Conservation (phyloP, 2,329 filamentous ascomycete species). For the Hymenoscyphus albidus region DNA sequence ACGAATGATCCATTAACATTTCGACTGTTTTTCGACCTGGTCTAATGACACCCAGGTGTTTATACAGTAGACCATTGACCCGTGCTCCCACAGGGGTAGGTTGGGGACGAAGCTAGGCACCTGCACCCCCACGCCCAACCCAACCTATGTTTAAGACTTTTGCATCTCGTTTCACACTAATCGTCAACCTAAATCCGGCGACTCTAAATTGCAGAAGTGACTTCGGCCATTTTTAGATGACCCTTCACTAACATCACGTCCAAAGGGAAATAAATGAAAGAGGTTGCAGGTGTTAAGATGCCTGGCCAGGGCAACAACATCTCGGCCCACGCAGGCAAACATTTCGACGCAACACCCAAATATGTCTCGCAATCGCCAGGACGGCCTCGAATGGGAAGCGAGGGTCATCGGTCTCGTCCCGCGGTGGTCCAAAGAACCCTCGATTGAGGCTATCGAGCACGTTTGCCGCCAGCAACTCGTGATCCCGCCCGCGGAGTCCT, state of each 20-base stretch:
- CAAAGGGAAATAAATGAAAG: neutral
- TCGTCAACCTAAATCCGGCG: neutral
- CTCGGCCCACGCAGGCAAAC: neutral
- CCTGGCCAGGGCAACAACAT: neutral
- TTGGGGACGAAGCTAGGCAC: neutral
- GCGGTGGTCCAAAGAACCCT: slow-evolving; percentile 30
- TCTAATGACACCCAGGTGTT: no score
- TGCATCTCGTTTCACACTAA: neutral
- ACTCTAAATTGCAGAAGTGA: neutral
- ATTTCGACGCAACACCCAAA: neutral
- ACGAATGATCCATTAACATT: no score
- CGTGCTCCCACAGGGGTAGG: no score
- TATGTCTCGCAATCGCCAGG: slow-evolving; percentile 6
- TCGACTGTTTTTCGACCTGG: no score
- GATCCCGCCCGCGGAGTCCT: slow-evolving; percentile 20
- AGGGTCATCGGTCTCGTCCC: slow-evolving; percentile 17
- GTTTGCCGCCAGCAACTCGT: slow-evolving; percentile 29
- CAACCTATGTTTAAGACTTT: neutral
- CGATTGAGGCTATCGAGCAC: slow-evolving; percentile 26
- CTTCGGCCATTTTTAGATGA: neutral
- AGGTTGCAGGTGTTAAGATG: neutral
- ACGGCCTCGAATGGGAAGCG: slow-evolving; percentile 16
- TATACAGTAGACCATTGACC: no score
- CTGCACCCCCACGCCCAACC: neutral
- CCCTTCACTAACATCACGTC: neutral